Percentiles rank a stretch among this genome's conserved stretches.
phyloP scores from a whole-genome alignment of 371 early-diverging fungal species.

The Mucor sp. region DNA sequence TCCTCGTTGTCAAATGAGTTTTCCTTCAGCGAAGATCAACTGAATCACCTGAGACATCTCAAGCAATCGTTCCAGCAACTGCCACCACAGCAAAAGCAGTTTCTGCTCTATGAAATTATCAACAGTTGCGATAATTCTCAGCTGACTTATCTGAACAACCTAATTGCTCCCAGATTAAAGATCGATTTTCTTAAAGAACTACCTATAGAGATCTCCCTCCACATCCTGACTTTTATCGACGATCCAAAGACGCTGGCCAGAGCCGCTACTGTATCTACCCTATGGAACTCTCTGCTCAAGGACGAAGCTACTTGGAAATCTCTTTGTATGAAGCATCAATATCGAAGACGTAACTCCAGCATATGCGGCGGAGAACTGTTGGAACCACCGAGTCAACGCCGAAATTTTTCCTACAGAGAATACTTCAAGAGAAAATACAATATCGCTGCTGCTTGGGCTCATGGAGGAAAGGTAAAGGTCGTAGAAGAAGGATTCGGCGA shows the following conservation, averaged over 20 bases:
- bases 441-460: conserved; percentile 77
- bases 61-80: conserved; percentile 52
- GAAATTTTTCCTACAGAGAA: conserved; percentile 69
- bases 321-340: conserved; percentile 53
- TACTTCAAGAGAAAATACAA: conserved; percentile 75
- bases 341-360: conserved; percentile 49
- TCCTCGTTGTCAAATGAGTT: conserved; percentile 14
- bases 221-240: conserved; percentile 68
- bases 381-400: conserved; percentile 46
- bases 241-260: conserved; percentile 76
- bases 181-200: conserved; percentile 78
- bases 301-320: conserved; percentile 56
- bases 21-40: conserved; percentile 39
- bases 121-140: conserved; percentile 59
- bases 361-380: conserved; percentile 55
- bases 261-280: conserved; percentile 70
- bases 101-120: conserved; percentile 52
- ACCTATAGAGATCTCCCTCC: conserved; percentile 75
- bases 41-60: conserved; percentile 34
- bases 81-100: conserved; percentile 41
- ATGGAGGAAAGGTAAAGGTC: conserved; percentile 68
- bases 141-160: conserved; percentile 56
- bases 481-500: conserved; percentile 77
- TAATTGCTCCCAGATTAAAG: conserved; percentile 70
- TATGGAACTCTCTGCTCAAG: conserved; percentile 79